Base-by-base conservation (phyloP, 2,329 filamentous ascomycete species). In the Leptographium lundbergii region DNA sequence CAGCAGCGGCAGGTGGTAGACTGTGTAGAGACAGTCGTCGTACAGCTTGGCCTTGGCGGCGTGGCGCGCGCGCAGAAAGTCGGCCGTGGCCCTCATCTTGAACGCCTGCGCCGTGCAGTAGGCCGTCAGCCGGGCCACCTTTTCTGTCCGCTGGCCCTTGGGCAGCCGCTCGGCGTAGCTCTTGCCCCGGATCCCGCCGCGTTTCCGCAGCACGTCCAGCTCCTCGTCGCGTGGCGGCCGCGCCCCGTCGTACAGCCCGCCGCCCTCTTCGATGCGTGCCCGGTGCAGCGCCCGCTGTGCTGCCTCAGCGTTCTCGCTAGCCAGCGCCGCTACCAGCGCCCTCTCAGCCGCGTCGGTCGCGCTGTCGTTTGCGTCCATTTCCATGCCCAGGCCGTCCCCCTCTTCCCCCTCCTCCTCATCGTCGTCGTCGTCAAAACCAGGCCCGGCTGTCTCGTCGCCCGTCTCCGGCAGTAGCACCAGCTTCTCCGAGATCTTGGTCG, bases 91-190 rank as follows among this genome's bases (percentile, higher is more conserved):
- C 66, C 88, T 87, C 74, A 95, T 84, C 74, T 92, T 95, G 74
- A 91, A 97, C 9, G 88, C 89, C 71, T 96, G 89, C 0, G 94
- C 92, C 0, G 91, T 97, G 71, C 92, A 97, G 72, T 97, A 99
- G 13, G 94, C 94, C 60, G 94, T 99, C 58, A 97, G 82, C 61
- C 94, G 81, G 36, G 92, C 86, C 61, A 99, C 76, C 72, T 94
- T 94, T 66, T 96, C 89, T 14, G 89, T 87, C 59, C 94, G 80
- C 68, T 92, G 84, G 25, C 87, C 81, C 73, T 99, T 99, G 52
- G 94, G 90, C 61, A 97, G 73, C 55, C 94, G 82, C 73, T 99
- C 94, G 6, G 94, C 94, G 72, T 96, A 96, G 68, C 88, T 96
- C 77, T 96, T 97, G 58, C 91, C 82, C 56, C 73, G 78, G 60